These are phyloP conservation scores for Huiozyma naganishii DNA, from an alignment of 805 yeast genomes.

Conservation along the genomic window DNA sequence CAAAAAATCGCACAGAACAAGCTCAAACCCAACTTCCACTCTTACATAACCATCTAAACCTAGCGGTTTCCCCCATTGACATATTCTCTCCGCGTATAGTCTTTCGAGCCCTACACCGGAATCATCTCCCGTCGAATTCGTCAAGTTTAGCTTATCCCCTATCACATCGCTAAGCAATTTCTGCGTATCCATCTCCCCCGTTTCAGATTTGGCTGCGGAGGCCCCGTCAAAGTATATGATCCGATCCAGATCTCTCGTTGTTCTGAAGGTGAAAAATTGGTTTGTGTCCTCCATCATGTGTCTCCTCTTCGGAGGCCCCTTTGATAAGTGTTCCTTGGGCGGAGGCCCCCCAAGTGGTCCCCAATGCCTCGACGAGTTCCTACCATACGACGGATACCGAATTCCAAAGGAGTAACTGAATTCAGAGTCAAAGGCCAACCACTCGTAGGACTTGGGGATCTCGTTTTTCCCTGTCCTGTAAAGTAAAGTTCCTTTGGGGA, in stretches of 20 bases:
- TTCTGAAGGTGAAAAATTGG: conserved; percentile 33
- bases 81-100: conserved; percentile 38
- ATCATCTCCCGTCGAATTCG: conserved; percentile 11
- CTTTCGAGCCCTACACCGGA: conserved; percentile 30
- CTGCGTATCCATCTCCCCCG: conserved; percentile 58
- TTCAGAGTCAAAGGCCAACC: conserved; percentile 58
- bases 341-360: not conserved
- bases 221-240: conserved; percentile 54
- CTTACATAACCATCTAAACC: conserved; percentile 51
- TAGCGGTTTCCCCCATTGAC: conserved; percentile 42
- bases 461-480: conserved; percentile 42
- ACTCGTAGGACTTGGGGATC: conserved; percentile 41
- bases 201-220: conserved; percentile 46
- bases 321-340: not conserved
- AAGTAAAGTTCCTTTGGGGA: conserved; percentile 47
- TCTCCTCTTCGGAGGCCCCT: conserved; percentile 3
- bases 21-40: conserved; percentile 51
- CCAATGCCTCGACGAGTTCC: conserved; percentile 5
- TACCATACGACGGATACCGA: conserved; percentile 15
- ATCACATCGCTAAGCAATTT: conserved; percentile 30
- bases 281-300: not conserved
- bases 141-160: conserved; percentile 6
- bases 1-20: conserved; percentile 49
- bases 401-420: conserved; percentile 43
- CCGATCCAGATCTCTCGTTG: conserved; percentile 36